phyloP scores from a whole-genome alignment of 768 basidiomycete species.

The Kwoniella botswanensis region DNA sequence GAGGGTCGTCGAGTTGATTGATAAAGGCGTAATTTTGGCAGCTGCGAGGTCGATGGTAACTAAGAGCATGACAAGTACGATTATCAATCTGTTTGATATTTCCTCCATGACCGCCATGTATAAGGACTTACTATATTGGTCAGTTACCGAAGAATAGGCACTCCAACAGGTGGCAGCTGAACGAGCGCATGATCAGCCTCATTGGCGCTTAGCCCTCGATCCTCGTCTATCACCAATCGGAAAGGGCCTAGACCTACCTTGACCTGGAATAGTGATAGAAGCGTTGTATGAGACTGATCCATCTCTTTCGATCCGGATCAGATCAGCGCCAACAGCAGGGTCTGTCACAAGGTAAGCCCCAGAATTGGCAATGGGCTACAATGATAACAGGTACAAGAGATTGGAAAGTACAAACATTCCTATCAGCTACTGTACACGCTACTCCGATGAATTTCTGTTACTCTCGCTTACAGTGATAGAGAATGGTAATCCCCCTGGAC shows the following conservation, averaged over 20 bases:
- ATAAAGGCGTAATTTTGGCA: neutral
- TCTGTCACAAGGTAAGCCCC: conserved; percentile 2
- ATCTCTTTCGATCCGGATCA: neutral
- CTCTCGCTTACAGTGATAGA: neutral
- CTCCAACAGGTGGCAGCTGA: neutral
- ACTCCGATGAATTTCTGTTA: neutral
- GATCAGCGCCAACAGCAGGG: neutral
- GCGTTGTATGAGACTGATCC: neutral
- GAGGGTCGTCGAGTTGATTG: neutral
- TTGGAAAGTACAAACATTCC: no score
- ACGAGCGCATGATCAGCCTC: neutral
- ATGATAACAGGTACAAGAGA: neutral
- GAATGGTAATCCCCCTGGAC: neutral
- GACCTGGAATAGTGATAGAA: neutral
- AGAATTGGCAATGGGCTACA: neutral
- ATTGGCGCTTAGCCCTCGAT: no score
- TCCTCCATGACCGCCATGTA: neutral
- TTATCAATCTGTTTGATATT: neutral
- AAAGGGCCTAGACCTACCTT: neutral
- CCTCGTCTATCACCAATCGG: no score
- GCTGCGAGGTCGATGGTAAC: neutral
- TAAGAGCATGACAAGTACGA: neutral
- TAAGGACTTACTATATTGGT: neutral
- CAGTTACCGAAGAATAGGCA: neutral
- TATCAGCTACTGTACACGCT: no score